Evolutionary conservation across 768 basidiomycete genomes (phyloP), one percentile per base, ranked within the genome.

Genomic region (Rhizopogon salebrosus): DNA sequence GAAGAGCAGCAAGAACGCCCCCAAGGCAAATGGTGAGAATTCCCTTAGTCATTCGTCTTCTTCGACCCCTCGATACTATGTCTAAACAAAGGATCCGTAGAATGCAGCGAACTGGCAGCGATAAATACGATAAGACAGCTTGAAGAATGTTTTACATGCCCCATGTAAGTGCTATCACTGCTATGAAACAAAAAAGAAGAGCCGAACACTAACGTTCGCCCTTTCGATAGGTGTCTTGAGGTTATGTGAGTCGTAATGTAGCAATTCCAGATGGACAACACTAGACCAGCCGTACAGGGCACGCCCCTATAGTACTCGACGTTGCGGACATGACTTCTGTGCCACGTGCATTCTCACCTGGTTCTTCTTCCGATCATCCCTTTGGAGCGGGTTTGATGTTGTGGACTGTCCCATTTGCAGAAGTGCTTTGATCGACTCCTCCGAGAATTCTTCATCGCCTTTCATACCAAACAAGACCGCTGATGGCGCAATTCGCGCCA

Each of bases 401-500:
- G 80, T 85, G 39, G 79, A 83, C 58, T 87, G 84, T 64, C 85
- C 84, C 34, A 75, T 85, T 53, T 87, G 85, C 66, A 82, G 83
- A 60, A 76, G 74, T 51, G 52, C 72, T 39, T 70, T 85, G 53
- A 72, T 73, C 45, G 70, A 75, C 48, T 80, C 79, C 14, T 75
- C 78, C 38, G 77, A 85, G 61, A 77, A n/a, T n/a, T n/a, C n/a
- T n/a, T n/a, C 78, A 16, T 83, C 81, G 54, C 85, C 84, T 0
- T 85, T 86, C 66, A 74, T 78, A 43, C 82, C 82, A 24, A 84
- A 84, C 66, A 74, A 84, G 57, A 73, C 77, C 41, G 77, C 77
- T 23, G 78, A 82, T 54, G 66, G 68, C 41, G 71, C 78, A n/a
- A 71, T 82, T 62, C 74, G 75, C 60, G 75, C 75, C 16, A 62